phyloP scores from a whole-genome alignment of 495 filamentous ascomycete genomes.

The Xylaria longipes region DNA sequence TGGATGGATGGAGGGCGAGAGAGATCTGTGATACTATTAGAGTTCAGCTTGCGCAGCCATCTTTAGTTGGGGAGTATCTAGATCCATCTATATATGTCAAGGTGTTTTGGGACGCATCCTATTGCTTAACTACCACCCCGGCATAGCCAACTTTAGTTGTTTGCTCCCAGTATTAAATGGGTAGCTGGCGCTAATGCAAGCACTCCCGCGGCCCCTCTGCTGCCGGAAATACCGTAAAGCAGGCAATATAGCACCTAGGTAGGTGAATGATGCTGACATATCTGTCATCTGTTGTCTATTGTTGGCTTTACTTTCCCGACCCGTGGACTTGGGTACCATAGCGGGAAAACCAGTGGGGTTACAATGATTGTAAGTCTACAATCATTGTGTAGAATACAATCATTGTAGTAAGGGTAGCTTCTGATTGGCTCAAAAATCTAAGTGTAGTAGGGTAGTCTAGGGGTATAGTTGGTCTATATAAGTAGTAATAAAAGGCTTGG shows the following conservation, averaged over 20 bases:
- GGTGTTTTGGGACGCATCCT: neutral
- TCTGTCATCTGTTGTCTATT: neutral
- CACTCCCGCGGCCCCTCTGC: conserved; percentile 10
- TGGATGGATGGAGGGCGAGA: neutral
- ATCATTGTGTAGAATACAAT: no score
- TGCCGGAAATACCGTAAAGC: no score
- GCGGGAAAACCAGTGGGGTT: no score
- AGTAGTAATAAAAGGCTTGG: no score
- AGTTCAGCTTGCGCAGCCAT: neutral
- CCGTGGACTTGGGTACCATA: neutral
- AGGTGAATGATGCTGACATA: no score
- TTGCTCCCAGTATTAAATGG: neutral
- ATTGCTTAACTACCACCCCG: neutral
- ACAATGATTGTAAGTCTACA: no score
- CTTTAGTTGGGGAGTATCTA: neutral
- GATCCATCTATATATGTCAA: neutral
- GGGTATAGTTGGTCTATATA: no score
- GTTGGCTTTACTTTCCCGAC: neutral
- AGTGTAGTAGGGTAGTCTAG: no score
- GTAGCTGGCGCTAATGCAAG: conserved; percentile 28
- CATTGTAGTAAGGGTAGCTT: no score
- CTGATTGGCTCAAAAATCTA: no score
- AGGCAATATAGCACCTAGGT: no score
- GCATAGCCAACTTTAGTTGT: neutral
- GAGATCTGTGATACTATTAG: neutral